Base-by-base conservation (phyloP, 1,139 yeast genomes). In the Sugiyamaella japonica region DNA sequence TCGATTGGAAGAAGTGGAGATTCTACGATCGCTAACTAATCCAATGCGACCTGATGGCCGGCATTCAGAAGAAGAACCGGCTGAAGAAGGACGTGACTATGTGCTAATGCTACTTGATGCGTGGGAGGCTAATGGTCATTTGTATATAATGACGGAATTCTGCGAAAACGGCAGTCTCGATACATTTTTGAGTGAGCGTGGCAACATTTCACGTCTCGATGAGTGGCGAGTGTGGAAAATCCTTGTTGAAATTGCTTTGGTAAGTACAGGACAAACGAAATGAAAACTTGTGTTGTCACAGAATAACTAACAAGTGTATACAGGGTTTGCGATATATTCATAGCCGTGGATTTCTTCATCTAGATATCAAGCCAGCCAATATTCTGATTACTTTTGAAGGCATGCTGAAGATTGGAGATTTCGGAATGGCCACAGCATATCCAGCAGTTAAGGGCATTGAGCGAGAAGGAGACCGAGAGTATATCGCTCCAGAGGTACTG, bases 141-240 rank as follows among this genome's bases (percentile, higher is more conserved):
- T 86, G 63, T 93, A 91, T 69, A 89, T 93, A 43, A 89, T 91
- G 95, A 91, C 96, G 1, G 98, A 91, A 66, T 90, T 76, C 68
- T 93, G 97, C 72, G 99, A 93, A 67, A 91, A 93, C 66, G 99
- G 99, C 1, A 88, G 93, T 25, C 73, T 93, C 50, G 95, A 85
- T 66, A 81, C 82, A 55, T 93, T 93, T 67, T 72, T 93, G 50
- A 80, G 84, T 42, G 95, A 89, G 61, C 85, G 85, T 67, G 95
- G 95, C 55, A 84, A 86, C 59, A 76, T 87, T n/a, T 75, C 84
- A 7, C 79, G 81, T 58, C 73, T 86, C 46, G 99, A 93, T 69
- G 99, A 93, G 69, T 93, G 97, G 85, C 80, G 99, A 61, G 91
- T 91, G 42, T 93, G 99, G 99, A 93, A 93, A 73, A 91, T 95